Base-by-base conservation (phyloP, 257 asterid species). In the Fraxinus cuspidata region DNA sequence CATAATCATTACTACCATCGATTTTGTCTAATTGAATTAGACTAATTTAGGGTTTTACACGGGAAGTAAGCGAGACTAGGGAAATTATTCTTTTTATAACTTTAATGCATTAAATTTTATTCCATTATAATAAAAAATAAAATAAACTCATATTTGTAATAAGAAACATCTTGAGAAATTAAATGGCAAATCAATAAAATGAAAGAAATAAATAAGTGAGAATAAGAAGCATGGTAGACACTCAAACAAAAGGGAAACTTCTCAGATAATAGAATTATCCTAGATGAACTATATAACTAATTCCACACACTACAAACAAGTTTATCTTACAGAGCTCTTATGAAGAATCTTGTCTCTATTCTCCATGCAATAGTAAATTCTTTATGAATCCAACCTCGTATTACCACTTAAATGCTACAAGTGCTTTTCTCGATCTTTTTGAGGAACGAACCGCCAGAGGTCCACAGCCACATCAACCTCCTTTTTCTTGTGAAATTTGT, bases 381-480 rank as follows among this genome's bases (percentile, higher is more conserved):
- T 34, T 49, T 74, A 4, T 15, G 32, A 34, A 42, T 11, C 49
- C 16, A 38, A 28, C 65, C 18, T 3, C 31, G 63, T 9, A 13
- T 27, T 25, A n/a, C 27, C 18, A 2, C 49, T 11, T 19, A 40
- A 81, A 40, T 74, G 37, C 69, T 75, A 80, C 63, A 38, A 77
- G 60, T 40, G 82, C 32, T 80, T 74, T 53, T 47, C 73, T 74
- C 47, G 76, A 73, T 64, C 31, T 67, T 71, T 80, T 71, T 74
- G 82, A 0, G 99, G 99, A 77, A 93, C 98, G 82, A 95, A 95
- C n/a, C 94, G 93, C 98, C 98, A 93, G 32, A 95, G 90, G 84
- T 95, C 99, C 79, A 93, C 98, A 32, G 97, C 97, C 70, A 95
- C 89, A 72, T 95, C 97, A 70, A 95, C 97, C 86, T 91, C 98